These are phyloP conservation scores for Plasmodium falciparum DNA, from an alignment of 169 alveolate genomes.

Conservation along the genomic window DNA sequence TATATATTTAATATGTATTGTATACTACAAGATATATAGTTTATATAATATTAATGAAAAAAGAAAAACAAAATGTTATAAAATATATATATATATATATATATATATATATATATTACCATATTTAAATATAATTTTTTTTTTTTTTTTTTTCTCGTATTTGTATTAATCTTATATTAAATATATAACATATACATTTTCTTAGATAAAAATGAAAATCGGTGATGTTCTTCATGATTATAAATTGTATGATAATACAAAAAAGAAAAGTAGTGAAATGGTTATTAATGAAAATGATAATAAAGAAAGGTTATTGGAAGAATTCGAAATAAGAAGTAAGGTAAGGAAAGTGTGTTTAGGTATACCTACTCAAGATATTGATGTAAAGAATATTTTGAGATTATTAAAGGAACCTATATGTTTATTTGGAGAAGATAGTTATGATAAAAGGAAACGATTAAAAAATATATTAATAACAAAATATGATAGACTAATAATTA, in stretches of 20 bases:
- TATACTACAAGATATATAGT: too few species aligned
- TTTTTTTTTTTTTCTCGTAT: too few species aligned
- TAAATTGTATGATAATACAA: conserved; percentile 30
- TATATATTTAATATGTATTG: too few species aligned
- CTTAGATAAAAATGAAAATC: conserved; percentile 46
- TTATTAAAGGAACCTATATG: conserved; percentile 85
- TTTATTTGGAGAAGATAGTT: conserved; percentile 86
- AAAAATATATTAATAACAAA: conserved; percentile 80
- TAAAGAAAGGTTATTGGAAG: conserved; percentile 79
- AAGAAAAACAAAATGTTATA: too few species aligned
- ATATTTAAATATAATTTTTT: too few species aligned
- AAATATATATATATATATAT: too few species aligned
- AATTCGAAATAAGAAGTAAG: conserved; percentile 82
- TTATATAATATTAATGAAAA: too few species aligned
- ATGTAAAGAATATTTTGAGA: conserved; percentile 80
- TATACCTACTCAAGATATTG: conserved; percentile 83
- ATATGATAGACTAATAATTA: conserved; percentile 80
- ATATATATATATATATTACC: too few species aligned
- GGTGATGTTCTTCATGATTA: conserved; percentile 56
- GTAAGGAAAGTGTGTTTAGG: conserved; percentile 83
- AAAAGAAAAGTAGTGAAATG: conserved; percentile 69
- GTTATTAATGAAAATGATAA: conserved; percentile 45
- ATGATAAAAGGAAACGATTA: conserved; percentile 85
- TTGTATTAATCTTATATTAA: neutral
- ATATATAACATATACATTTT: neutral